Percentiles rank a stretch among this genome's conserved stretches.
Conservation (phyloP, 257 asterid genomes). For the Henckelia pumila region DNA sequence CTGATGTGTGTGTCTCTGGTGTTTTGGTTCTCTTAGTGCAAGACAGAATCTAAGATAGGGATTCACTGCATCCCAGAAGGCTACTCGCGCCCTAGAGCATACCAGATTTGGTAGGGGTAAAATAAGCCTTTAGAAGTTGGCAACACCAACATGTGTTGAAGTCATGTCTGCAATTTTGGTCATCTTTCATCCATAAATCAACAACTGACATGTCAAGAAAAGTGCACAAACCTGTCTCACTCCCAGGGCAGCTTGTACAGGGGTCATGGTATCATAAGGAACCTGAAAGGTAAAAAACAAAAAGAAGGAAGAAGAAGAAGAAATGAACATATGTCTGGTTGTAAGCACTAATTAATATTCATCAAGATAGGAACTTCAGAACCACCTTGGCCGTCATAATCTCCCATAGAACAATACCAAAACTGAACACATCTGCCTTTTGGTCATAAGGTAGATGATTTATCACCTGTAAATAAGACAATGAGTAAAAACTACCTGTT, state of each 20-base stretch:
- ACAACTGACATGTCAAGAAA: neutral
- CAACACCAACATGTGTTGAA: too few species aligned
- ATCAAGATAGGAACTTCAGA: constrained; percentile 8
- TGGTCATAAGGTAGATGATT: constrained; percentile 90
- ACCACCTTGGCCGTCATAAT: constrained; percentile 75
- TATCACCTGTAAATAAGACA: constrained; percentile 47
- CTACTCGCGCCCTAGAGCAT: too few species aligned
- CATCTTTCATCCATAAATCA: neutral
- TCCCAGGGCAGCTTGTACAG: constrained; percentile 83
- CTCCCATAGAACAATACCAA: constrained; percentile 97
- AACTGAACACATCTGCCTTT: constrained; percentile 90
- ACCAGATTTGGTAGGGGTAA: too few species aligned
- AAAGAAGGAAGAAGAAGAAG: too few species aligned
- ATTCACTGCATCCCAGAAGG: too few species aligned
- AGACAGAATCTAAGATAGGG: too few species aligned
- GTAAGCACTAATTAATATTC: too few species aligned
- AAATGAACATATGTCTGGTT: neutral
- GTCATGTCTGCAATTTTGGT: neutral
- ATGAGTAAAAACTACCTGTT: too few species aligned
- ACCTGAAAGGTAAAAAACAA: constrained; percentile 45
- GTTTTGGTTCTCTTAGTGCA: too few species aligned
- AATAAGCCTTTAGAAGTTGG: too few species aligned
- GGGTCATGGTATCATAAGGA: constrained; percentile 81
- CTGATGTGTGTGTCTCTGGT: too few species aligned
- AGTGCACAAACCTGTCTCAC: constrained; percentile 73